These are phyloP conservation scores for Apiospora koreana DNA, from an alignment of 2,329 filamentous ascomycete species.

Conservation along the genomic window DNA sequence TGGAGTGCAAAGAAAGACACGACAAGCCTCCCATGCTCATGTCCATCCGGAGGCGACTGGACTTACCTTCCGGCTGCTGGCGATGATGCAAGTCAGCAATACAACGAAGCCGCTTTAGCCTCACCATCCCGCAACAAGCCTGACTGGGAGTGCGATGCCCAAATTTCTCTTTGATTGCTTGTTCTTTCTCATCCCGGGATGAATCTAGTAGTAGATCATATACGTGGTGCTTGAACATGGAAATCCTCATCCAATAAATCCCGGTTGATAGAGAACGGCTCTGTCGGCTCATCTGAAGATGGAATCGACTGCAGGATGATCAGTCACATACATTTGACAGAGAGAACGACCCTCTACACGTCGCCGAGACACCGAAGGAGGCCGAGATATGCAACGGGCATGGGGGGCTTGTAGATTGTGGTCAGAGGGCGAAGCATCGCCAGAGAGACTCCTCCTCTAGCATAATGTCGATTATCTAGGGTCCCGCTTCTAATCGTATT, in stretches of 20 bases:
- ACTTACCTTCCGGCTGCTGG: background rate
- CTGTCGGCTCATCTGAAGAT: background rate
- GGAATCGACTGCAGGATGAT: background rate
- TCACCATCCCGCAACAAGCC: background rate
- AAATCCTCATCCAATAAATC: background rate
- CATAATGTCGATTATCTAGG: background rate
- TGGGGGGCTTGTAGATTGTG: background rate
- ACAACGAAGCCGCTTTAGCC: background rate
- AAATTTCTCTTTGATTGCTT: background rate
- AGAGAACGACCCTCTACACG: background rate
- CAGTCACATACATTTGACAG: background rate
- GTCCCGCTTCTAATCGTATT: background rate
- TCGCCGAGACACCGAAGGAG: background rate
- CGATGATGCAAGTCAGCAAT: background rate
- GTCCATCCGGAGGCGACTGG: background rate
- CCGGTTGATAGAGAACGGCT: background rate
- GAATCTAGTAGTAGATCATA: background rate
- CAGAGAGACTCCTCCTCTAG: background rate
- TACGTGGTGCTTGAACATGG: background rate
- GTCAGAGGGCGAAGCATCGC: background rate
- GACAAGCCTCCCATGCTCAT: background rate
- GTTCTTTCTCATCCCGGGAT: background rate
- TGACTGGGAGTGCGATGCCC: background rate
- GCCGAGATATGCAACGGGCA: background rate
- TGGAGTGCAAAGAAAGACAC: background rate